Conservation (phyloP, 164 flowering plant genomes). For the Tetracentron sinense region DNA sequence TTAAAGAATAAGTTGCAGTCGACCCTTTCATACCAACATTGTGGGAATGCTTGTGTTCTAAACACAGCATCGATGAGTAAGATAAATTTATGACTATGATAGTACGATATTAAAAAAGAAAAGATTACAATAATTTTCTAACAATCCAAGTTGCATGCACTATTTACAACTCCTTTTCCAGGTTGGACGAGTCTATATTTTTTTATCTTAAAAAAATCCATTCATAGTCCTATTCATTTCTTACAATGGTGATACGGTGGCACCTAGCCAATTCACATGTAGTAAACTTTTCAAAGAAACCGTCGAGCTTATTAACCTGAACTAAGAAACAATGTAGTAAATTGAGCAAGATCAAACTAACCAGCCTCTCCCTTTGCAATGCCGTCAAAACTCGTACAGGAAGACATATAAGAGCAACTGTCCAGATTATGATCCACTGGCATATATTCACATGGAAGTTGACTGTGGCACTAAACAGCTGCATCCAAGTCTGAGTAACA, state of each 20-base stretch:
- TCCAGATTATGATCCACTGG: conserved; percentile 36
- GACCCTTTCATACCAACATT: too few relatives aligned
- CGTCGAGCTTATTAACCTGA: background rate
- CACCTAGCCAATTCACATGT: background rate
- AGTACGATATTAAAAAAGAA: too few relatives aligned
- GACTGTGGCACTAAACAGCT: conserved; percentile 37
- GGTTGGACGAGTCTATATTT: too few relatives aligned
- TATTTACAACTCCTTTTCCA: background rate
- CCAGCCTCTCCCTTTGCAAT: conserved; percentile 56
- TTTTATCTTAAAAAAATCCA: too few relatives aligned
- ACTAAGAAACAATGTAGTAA: background rate
- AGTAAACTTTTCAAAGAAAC: background rate
- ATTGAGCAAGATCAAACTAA: conserved; percentile 19
- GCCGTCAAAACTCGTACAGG: conserved; percentile 53
- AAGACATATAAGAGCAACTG: conserved; percentile 38
- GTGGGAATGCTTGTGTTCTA: too few relatives aligned
- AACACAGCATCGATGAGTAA: too few relatives aligned
- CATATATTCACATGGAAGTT: conserved; percentile 28
- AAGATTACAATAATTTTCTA: too few relatives aligned
- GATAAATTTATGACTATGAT: too few relatives aligned
- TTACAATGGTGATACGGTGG: too few relatives aligned
- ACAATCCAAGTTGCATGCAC: background rate
- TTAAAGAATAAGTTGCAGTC: too few relatives aligned
- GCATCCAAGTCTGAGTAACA: conserved; percentile 41
- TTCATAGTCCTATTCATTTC: background rate